Evolutionary conservation across 768 basidiomycete genomes (phyloP).

Genomic region (Terana coerulea): DNA sequence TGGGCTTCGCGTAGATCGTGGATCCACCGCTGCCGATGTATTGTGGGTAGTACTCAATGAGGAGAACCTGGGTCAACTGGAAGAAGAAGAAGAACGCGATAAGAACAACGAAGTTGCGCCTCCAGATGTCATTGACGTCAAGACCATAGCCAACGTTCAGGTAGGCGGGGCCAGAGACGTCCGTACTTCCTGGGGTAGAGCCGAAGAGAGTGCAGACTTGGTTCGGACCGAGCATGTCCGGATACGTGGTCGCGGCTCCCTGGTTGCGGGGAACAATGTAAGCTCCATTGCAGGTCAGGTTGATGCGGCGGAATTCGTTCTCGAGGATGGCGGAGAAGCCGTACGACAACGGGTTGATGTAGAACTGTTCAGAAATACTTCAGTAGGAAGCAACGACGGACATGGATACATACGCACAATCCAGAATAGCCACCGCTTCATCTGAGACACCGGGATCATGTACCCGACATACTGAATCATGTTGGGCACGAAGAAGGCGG

Average conservation of each 20-base stretch:
- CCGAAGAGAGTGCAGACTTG: conserved; percentile 80
- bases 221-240: conserved; percentile 52
- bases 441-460: conserved; percentile 59
- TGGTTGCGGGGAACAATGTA: conserved; percentile 56
- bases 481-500: conserved; percentile 71
- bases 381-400: conserved; percentile 10
- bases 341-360: conserved; percentile 76
- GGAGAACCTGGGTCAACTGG: conserved; percentile 62
- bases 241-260: too few relatives aligned
- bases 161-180: conserved; percentile 60
- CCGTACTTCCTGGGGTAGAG: conserved; percentile 48
- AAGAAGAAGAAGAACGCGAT: conserved; percentile 70
- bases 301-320: conserved; percentile 77
- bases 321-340: conserved; percentile 77
- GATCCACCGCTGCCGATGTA: conserved; percentile 46
- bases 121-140: conserved; percentile 53
- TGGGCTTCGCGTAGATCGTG: conserved; percentile 60
- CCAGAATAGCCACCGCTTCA: conserved; percentile 88
- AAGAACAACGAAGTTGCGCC: conserved; percentile 65
- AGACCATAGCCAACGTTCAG: conserved; percentile 52
- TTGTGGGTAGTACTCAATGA: conserved; percentile 62
- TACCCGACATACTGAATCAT: conserved; percentile 73
- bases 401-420: conserved; percentile 43
- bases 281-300: conserved; percentile 62
- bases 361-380: conserved; percentile 45